These are phyloP conservation scores for Dendrobium chrysotoxum DNA, from an alignment of 106 monocot genomes.

Conservation along the genomic window DNA sequence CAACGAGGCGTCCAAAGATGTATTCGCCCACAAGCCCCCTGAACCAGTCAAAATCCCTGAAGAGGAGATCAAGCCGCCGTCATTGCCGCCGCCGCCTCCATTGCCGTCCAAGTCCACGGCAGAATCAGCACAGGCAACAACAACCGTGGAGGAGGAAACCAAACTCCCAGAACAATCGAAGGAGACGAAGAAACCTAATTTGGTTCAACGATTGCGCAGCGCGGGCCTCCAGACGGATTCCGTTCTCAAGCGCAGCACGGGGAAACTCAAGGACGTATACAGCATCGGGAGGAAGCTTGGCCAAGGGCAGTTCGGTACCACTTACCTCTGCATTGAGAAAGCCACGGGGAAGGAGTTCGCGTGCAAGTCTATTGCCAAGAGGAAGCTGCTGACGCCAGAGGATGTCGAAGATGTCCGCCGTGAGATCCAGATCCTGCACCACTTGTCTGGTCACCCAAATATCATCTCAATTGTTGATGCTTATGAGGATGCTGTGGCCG, in stretches of 20 bases:
- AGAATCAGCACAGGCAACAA: background rate
- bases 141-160: background rate
- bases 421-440: conserved; percentile 58
- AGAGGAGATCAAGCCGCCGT: background rate
- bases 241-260: conserved; percentile 41
- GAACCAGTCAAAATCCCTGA: conserved; percentile 27
- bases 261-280: conserved; percentile 38
- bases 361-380: conserved; percentile 60
- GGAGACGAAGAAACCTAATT: conserved; percentile 10
- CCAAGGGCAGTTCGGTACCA: conserved; percentile 59
- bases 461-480: conserved; percentile 44
- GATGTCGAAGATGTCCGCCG: conserved; percentile 58
- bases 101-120: background rate
- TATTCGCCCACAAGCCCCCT: conserved; percentile 10
- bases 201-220: conserved; percentile 25
- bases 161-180: background rate
- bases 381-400: conserved; percentile 37
- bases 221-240: conserved; percentile 32
- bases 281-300: conserved; percentile 46
- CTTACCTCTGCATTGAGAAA: conserved; percentile 49
- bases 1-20: background rate
- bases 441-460: conserved; percentile 42
- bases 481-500: conserved; percentile 52
- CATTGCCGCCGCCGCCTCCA: too few relatives aligned
- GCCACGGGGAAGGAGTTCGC: conserved; percentile 38